These are phyloP conservation scores for Botrytis porri DNA, from an alignment of 2,329 filamentous ascomycete genomes.

Conservation along the genomic window DNA sequence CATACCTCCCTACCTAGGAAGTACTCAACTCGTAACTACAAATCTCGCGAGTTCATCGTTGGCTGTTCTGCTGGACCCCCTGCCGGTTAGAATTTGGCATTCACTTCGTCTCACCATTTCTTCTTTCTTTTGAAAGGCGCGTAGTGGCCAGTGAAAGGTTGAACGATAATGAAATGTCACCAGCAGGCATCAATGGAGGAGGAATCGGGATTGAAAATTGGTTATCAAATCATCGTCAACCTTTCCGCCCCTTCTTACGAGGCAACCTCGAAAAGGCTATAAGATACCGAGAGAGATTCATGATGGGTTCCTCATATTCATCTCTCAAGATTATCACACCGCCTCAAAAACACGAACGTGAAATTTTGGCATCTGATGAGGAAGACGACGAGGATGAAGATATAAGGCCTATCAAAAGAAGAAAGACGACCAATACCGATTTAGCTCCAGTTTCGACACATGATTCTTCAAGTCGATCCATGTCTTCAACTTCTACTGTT, in stretches of 20 bases:
- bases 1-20: background rate
- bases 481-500: background rate
- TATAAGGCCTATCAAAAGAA: conserved; percentile 30
- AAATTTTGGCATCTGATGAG: conserved; percentile 23
- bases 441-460: background rate
- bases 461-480: background rate
- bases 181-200: conserved; percentile 24
- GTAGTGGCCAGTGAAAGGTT: background rate
- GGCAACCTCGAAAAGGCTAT: conserved; percentile 30
- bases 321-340: conserved; percentile 19
- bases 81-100: background rate
- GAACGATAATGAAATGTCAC: conserved; percentile 26
- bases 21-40: background rate
- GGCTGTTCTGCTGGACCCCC: background rate
- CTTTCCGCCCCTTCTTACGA: conserved; percentile 24
- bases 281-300: conserved; percentile 18
- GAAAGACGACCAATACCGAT: conserved; percentile 20
- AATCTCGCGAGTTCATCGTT: background rate
- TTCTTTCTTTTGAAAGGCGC: background rate
- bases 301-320: conserved; percentile 29
- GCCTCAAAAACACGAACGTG: conserved; percentile 10
- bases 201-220: conserved; percentile 21
- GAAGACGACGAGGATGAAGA: conserved; percentile 33
- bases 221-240: conserved; percentile 15
- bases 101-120: background rate